These are phyloP conservation scores for Chloranthus sessilifolius DNA, from an alignment of 164 flowering plant genomes.

Conservation along the genomic window DNA sequence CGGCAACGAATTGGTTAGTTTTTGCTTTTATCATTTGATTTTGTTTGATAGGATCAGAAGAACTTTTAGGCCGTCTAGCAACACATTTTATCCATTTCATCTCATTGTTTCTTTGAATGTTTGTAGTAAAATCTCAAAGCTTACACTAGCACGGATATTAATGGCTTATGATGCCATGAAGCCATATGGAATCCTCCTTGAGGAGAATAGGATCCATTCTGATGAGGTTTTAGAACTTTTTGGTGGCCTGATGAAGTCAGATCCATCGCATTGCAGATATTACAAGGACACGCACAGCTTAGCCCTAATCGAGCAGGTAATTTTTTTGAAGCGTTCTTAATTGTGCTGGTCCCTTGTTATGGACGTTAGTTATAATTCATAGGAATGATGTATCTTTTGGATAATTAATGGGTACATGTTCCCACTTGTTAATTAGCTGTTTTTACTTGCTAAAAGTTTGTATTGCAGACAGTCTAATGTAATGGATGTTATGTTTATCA, in stretches of 20 bases:
- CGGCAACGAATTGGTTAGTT: conserved; percentile 45
- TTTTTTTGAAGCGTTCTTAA: neutral
- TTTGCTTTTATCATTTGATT: conserved; percentile 4
- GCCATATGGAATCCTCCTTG: conserved; percentile 18
- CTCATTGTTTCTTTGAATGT: neutral
- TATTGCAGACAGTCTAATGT: neutral
- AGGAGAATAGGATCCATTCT: conserved; percentile 25
- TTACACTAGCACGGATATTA: conserved; percentile 80
- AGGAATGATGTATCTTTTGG: too few species aligned
- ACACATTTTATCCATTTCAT: neutral
- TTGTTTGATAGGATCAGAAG: neutral
- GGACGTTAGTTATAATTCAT: neutral
- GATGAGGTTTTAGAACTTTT: conserved; percentile 64
- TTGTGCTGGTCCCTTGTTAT: neutral
- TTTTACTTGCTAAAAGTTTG: neutral
- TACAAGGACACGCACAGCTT: conserved; percentile 72
- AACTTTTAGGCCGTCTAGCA: neutral
- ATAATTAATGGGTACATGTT: neutral
- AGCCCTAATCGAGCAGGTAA: conserved; percentile 60
- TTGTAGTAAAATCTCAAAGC: conserved; percentile 87
- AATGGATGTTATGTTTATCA: neutral
- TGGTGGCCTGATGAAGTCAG: conserved; percentile 56
- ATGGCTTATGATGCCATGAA: conserved; percentile 47
- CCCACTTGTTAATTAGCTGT: neutral
- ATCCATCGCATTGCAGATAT: conserved; percentile 57